A percentile compares a stretch with the other conserved stretches of the same genome.
These are phyloP conservation scores for Mycena alexandri DNA, from an alignment of 768 basidiomycete species.

Conservation along the genomic window DNA sequence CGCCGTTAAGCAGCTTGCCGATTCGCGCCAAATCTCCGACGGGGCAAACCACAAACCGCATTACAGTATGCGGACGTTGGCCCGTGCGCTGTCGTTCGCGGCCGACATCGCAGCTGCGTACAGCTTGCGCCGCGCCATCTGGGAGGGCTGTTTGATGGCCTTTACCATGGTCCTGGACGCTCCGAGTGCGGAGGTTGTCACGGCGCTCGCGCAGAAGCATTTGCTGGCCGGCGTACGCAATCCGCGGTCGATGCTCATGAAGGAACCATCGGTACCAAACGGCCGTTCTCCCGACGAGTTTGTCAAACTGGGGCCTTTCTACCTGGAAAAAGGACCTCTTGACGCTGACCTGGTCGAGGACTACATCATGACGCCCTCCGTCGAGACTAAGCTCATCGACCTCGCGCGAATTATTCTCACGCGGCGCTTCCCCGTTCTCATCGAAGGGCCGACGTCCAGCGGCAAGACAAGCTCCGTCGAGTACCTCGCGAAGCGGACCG, in stretches of 20 bases:
- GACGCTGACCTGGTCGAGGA: conserved; percentile 75
- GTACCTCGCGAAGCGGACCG: conserved; percentile 92
- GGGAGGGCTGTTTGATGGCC: conserved; percentile 98
- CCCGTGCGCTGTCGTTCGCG: conserved; percentile 91
- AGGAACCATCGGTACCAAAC: conserved; percentile 70
- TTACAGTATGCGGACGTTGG: conserved; percentile 96
- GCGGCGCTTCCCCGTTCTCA: conserved; percentile 91
- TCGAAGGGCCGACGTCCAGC: conserved; percentile 97
- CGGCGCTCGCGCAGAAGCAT: conserved; percentile 78
- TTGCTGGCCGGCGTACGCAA: conserved; percentile 87
- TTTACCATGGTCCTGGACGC: conserved; percentile 95
- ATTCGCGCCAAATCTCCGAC: conserved; percentile 86
- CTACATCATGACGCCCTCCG: conserved; percentile 96
- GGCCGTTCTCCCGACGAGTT: conserved; percentile 65
- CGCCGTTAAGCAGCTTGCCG: conserved; percentile 81
- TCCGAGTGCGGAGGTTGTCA: conserved; percentile 75
- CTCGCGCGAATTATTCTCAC: conserved; percentile 93
- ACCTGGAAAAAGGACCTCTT: conserved; percentile 83
- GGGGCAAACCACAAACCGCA: conserved; percentile 94
- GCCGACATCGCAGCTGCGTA: conserved; percentile 83
- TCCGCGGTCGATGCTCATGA: conserved; percentile 77
- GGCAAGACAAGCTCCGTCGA: conserved; percentile 98
- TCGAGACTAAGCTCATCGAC: conserved; percentile 93
- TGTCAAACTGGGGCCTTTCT: conserved; percentile 92
- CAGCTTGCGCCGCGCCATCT: conserved; percentile 86